Base-by-base conservation (phyloP, 805 yeast genomes). In the Tetrapisispora namnaoensis region DNA sequence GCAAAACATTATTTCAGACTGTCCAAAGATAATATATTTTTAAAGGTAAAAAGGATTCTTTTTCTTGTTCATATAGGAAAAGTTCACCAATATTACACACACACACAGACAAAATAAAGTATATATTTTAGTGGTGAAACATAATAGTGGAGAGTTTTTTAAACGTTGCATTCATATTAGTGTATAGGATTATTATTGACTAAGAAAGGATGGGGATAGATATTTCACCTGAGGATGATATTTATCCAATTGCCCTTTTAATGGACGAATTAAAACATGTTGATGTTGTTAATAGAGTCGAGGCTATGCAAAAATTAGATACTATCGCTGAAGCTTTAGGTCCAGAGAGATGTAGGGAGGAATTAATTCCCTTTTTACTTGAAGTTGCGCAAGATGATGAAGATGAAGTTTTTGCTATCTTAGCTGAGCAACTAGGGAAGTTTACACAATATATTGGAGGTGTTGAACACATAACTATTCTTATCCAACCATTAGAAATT, bases 221-320 rank as follows among this genome's bases (percentile, higher is more conserved):
- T 13, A 37, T 28, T 9, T 27, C 37, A 11, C 17, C 39, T 6
- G 37, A 18, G 8, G 48, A 46, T 18, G 78, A 75, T 51, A 76
- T 93, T 50, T 93, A 87, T 62, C 99, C 99, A 43, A 78, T 93
- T 68, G 99, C 99, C 16, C 76, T 93, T 58, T 77, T 93, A 51
- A 90, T 93, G 87, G 99, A 93, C 66, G 99, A 95, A 69, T 77
- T 93, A 67, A 86, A 86, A 70, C 97, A 91, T 67, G 99, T 95
- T 63, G 99, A 93, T 64, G 90, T 91, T 39, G 78, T 95, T 24
- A 84, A 90, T 60, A 77, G 99, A 52, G 93, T 93, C 21, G 87
- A 83, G 55, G 98, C 99, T 40, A 90, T 93, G 95, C 86, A 85
- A 60, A 81, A 91, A 57, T 74, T 93, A 55, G 95, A 90, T 57